Evolutionary conservation across 2,329 filamentous ascomycete genomes (phyloP).

Genomic region (Orbilia quercus): DNA sequence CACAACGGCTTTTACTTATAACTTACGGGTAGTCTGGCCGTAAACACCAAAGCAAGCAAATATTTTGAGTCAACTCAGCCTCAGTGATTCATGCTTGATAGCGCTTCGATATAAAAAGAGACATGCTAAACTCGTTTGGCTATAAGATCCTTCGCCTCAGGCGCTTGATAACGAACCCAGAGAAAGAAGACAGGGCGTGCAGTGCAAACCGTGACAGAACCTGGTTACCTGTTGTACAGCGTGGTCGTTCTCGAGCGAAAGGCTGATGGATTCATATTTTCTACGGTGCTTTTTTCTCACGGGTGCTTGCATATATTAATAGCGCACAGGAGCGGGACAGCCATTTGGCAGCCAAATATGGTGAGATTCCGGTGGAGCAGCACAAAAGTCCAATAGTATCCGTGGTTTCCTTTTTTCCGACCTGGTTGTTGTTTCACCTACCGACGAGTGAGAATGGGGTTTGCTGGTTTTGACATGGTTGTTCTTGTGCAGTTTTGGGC

Average conservation of each 20-base stretch:
- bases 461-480: too few relatives aligned
- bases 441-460: slow-evolving; percentile 3
- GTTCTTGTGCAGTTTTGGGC: neutral
- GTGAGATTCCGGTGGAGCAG: too few relatives aligned
- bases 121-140: neutral
- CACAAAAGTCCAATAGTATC: neutral
- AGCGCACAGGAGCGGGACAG: too few relatives aligned
- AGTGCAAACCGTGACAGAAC: neutral
- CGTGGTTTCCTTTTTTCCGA: too few relatives aligned
- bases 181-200: neutral
- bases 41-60: too few relatives aligned
- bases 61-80: slow-evolving; percentile 5
- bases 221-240: neutral
- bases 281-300: too few relatives aligned
- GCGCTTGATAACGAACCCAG: slow-evolving; percentile 8
- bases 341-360: too few relatives aligned
- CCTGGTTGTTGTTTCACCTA: neutral
- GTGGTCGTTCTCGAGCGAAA: neutral
- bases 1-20: neutral
- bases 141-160: neutral
- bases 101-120: slow-evolving; percentile 13
- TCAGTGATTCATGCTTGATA: neutral
- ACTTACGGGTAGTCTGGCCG: too few relatives aligned
- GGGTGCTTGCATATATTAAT: too few relatives aligned
- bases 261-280: too few relatives aligned